Conservation (phyloP, 495 filamentous ascomycete genomes). For the Neurospora sp. region DNA sequence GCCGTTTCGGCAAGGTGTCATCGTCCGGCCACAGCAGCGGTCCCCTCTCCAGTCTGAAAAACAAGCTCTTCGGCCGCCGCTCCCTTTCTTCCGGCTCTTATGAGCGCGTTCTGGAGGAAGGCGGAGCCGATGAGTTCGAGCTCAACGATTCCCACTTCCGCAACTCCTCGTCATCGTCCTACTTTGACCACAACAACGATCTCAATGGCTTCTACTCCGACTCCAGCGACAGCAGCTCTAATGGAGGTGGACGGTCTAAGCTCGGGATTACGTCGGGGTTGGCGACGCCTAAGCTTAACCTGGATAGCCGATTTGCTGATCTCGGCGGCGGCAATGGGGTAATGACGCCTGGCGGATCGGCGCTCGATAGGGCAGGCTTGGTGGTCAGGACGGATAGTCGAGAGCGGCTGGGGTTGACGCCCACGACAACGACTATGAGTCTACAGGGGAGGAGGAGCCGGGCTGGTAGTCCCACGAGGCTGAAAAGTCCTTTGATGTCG, state of each 20-base stretch:
- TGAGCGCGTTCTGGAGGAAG: conserved; percentile 80
- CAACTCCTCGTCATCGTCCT: conserved; percentile 16
- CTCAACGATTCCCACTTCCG: conserved; percentile 46
- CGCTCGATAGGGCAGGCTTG: conserved; percentile 64
- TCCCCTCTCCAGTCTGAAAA: conserved; percentile 26
- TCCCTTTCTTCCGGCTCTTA: conserved; percentile 40
- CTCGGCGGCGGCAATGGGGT: conserved; percentile 35
- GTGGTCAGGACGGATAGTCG: conserved; percentile 73
- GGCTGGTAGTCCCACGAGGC: conserved; percentile 52
- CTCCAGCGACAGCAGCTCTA: conserved; percentile 30
- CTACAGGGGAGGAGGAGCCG: conserved; percentile 48
- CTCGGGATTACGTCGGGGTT: conserved; percentile 49
- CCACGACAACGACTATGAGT: conserved; percentile 30
- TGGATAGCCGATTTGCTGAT: conserved; percentile 20
- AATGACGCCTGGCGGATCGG: conserved; percentile 30
- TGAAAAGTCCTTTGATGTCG: conserved; percentile 53
- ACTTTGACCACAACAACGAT: conserved; percentile 37
- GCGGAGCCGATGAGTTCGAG: conserved; percentile 57
- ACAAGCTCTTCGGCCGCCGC: conserved; percentile 47
- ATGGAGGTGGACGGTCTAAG: conserved; percentile 8
- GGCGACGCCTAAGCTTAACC: conserved; percentile 56
- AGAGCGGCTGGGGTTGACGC: conserved; percentile 49
- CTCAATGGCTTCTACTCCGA: conserved; percentile 48
- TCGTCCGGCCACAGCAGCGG: conserved; percentile 6
- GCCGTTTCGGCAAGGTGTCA: conserved; percentile 45